Conservation (phyloP, 2,329 filamentous ascomycete genomes). For the Pestalotiopsis sp. region DNA sequence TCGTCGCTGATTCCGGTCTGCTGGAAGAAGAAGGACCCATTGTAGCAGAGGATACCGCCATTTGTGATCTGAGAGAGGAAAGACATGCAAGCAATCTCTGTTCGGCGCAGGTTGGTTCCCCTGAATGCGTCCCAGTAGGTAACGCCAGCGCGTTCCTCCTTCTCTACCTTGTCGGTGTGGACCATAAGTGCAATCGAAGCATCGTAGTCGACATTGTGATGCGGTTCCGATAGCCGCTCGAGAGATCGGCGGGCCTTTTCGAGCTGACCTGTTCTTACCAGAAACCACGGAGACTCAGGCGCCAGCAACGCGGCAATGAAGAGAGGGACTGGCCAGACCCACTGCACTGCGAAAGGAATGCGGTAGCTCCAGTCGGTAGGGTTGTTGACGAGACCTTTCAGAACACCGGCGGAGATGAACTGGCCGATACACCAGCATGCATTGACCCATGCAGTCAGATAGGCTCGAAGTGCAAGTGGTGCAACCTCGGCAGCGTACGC, state of each 20-base stretch:
- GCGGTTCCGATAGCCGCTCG: slow-evolving; percentile 2
- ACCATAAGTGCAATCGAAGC: slow-evolving; percentile 44
- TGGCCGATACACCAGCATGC: slow-evolving; percentile 27
- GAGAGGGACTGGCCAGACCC: slow-evolving; percentile 37
- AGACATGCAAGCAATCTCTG: slow-evolving; percentile 46
- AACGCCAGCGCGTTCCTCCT: slow-evolving; percentile 40
- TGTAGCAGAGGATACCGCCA: slow-evolving; percentile 44
- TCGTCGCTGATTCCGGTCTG: slow-evolving; percentile 43
- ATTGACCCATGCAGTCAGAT: slow-evolving; percentile 29
- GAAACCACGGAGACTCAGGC: slow-evolving; percentile 19
- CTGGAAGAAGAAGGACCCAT: slow-evolving; percentile 49
- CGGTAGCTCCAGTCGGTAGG: slow-evolving; percentile 29
- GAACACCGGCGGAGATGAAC: slow-evolving; percentile 28
- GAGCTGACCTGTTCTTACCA: slow-evolving; percentile 24
- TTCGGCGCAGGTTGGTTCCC: slow-evolving; percentile 48
- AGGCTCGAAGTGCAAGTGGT: slow-evolving; percentile 26
- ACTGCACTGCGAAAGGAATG: slow-evolving; percentile 42
- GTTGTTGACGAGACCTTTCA: slow-evolving; percentile 24
- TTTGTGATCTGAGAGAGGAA: slow-evolving; percentile 46
- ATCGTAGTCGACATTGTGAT: slow-evolving; percentile 34
- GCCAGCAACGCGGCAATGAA: slow-evolving; percentile 12
- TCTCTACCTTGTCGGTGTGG: slow-evolving; percentile 49
- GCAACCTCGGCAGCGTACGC: slow-evolving; percentile 30
- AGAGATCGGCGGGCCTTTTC: slow-evolving; percentile 13
- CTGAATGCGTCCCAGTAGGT: slow-evolving; percentile 50